A percentile compares a stretch with the other conserved stretches of the same genome.
These are phyloP conservation scores for Tylopilus sp. DNA, from an alignment of 768 basidiomycete genomes.

Conservation along the genomic window DNA sequence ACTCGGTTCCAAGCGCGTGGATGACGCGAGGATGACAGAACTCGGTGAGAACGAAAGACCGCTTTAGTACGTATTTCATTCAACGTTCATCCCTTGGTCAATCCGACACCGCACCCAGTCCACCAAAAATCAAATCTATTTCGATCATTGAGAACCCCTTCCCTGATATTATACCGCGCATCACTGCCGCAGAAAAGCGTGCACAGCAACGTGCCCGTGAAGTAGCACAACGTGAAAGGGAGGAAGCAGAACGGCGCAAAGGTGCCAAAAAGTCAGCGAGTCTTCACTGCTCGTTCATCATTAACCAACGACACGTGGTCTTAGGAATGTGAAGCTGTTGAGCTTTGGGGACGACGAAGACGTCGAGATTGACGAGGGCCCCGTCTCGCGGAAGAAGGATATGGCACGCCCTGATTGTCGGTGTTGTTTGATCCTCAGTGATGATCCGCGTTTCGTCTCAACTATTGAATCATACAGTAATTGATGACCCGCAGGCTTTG, in stretches of 20 bases:
- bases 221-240: constrained; percentile 71
- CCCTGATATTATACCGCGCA: constrained; percentile 91
- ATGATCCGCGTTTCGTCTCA: background rate
- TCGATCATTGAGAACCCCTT: constrained; percentile 93
- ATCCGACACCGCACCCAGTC: constrained; percentile 42
- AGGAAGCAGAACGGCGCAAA: constrained; percentile 65
- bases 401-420: constrained; percentile 82
- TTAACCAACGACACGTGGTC: background rate
- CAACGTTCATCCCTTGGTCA: background rate
- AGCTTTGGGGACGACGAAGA: constrained; percentile 83
- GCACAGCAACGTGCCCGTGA: constrained; percentile 81
- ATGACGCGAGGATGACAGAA: constrained; percentile 40
- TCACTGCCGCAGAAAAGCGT: constrained; percentile 89
- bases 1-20: background rate
- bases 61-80: constrained; percentile 57
- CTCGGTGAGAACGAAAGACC: constrained; percentile 72
- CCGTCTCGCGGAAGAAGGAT: constrained; percentile 58
- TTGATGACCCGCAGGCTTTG: constrained; percentile 12
- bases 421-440: constrained; percentile 28
- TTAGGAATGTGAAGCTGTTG: constrained; percentile 82
- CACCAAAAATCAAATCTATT: constrained; percentile 85
- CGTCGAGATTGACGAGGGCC: constrained; percentile 51
- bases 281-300: background rate
- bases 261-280: constrained; percentile 81
- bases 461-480: constrained; percentile 19